Conservation (phyloP, 2,329 filamentous ascomycete species). For the Penicillium italicum region DNA sequence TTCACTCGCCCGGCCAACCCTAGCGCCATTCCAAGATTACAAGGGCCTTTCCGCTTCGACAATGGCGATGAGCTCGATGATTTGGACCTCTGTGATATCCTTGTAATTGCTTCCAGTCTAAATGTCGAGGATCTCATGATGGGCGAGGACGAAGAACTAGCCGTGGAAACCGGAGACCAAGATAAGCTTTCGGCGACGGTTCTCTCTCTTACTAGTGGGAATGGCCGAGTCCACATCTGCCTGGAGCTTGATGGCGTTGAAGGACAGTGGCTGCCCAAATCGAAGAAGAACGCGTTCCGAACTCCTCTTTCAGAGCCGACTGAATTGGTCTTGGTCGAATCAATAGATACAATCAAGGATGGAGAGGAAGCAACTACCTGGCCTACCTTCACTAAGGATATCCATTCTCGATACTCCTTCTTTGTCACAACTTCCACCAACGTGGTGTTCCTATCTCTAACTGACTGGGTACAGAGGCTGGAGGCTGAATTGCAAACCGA, state of each 20-base stretch:
- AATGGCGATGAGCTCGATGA: constrained; percentile 50
- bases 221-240: constrained; percentile 56
- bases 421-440: constrained; percentile 56
- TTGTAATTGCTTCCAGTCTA: constrained; percentile 53
- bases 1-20: constrained; percentile 53
- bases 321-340: constrained; percentile 46
- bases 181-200: constrained; percentile 55
- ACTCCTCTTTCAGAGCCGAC: constrained; percentile 41
- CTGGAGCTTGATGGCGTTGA: constrained; percentile 61
- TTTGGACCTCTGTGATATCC: constrained; percentile 59
- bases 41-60: constrained; percentile 58
- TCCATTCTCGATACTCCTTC: constrained; percentile 55
- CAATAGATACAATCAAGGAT: constrained; percentile 40
- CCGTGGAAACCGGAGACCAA: constrained; percentile 43
- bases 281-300: constrained; percentile 40
- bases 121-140: constrained; percentile 52
- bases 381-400: constrained; percentile 56
- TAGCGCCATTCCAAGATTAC: constrained; percentile 56
- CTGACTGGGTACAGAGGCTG: constrained; percentile 55
- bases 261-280: constrained; percentile 59
- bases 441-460: constrained; percentile 54
- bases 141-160: constrained; percentile 49
- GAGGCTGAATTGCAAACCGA: constrained; percentile 55
- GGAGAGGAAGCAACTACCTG: constrained; percentile 34
- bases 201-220: constrained; percentile 56